Conservation (phyloP, 2,329 filamentous ascomycete genomes). For the Byssoonygena ceratinophila region DNA sequence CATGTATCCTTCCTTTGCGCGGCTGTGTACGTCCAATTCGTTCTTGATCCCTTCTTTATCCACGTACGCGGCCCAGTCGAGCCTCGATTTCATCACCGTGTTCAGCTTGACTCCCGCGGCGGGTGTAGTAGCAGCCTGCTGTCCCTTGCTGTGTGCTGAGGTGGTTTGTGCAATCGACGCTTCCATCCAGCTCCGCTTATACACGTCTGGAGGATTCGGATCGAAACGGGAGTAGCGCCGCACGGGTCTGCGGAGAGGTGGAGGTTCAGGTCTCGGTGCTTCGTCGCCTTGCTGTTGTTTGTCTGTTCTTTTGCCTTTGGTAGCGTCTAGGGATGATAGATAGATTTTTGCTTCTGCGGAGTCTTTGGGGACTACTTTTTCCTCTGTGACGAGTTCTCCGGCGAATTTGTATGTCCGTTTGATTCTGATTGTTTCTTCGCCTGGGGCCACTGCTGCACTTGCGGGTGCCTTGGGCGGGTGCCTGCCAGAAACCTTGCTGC, state of each 20-base stretch:
- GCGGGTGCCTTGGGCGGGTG: background rate
- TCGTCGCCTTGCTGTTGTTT: conserved; percentile 11
- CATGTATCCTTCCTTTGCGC: conserved; percentile 52
- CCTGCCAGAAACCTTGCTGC: background rate
- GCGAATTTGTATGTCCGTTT: conserved; percentile 49
- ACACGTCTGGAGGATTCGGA: conserved; percentile 35
- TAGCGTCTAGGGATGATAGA: conserved; percentile 30
- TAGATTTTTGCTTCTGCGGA: conserved; percentile 48
- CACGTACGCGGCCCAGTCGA: conserved; percentile 57
- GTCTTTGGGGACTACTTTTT: conserved; percentile 43
- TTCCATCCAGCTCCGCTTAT: conserved; percentile 38
- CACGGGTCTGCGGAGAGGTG: conserved; percentile 31
- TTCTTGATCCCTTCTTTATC: conserved; percentile 51
- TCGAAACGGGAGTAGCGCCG: conserved; percentile 39
- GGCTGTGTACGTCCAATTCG: conserved; percentile 51
- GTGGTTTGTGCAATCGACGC: background rate
- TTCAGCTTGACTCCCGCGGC: conserved; percentile 49
- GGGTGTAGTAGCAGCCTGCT: conserved; percentile 21
- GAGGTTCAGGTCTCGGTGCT: conserved; percentile 16
- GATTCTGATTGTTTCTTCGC: conserved; percentile 44
- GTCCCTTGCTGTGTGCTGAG: conserved; percentile 19
- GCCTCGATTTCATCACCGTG: conserved; percentile 54
- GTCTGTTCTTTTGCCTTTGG: conserved; percentile 27
- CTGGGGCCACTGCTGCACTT: conserved; percentile 1
- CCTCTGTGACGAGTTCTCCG: conserved; percentile 45